Evolutionary conservation across 2,329 filamentous ascomycete species (phyloP), one percentile per base, ranked within the genome.

Genomic region (Fusarium pseudonygamai): DNA sequence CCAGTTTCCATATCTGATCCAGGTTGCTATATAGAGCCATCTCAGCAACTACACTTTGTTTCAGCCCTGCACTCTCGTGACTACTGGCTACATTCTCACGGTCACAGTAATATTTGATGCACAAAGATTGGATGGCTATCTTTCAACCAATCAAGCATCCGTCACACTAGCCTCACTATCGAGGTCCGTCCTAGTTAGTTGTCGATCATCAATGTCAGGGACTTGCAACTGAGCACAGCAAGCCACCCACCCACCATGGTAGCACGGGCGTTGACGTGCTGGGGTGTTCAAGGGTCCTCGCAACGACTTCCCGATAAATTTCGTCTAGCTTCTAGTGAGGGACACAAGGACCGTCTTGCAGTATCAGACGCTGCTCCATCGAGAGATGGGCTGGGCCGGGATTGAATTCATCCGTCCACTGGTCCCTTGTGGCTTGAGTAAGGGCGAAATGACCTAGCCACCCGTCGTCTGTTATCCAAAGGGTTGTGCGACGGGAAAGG

Each of bases 161-260:
- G 50, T 57, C 28, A 61, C 36, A 45, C 55, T 64, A 63, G 50
- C 39, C 46, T 46, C 26, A 37, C 40, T 43, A 39, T 67, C 22
- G 24, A 61, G 45, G 66, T 47, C 59, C 63, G 66, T 47, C 59
- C 63, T 56, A 39, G 69, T 49, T 43, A 68, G 71, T 53, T 47
- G 71, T 64, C 73, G 71, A 76, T 76, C 74, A 73, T 75, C 32
- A 30, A 24, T 49, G 64, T 40, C 63, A 60, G 60, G 56, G 40
- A 63, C 42, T 28, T 30, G 45, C 28, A 47, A 66, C 26, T 56
- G 26, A 61, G 40, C 58, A 47, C 42, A 50, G 32, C 57, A 37
- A 69, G 58, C 60, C 58, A 64, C 65, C 46, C 43, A 46, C 66
- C 43, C 37, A 36, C 42, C 28, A 55, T 53, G 34, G 34, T 11